A percentile compares a stretch with the other conserved stretches of the same genome.
These are phyloP conservation scores for Tricholoma sp. DNA, from an alignment of 768 basidiomycete species.

Conservation along the genomic window DNA sequence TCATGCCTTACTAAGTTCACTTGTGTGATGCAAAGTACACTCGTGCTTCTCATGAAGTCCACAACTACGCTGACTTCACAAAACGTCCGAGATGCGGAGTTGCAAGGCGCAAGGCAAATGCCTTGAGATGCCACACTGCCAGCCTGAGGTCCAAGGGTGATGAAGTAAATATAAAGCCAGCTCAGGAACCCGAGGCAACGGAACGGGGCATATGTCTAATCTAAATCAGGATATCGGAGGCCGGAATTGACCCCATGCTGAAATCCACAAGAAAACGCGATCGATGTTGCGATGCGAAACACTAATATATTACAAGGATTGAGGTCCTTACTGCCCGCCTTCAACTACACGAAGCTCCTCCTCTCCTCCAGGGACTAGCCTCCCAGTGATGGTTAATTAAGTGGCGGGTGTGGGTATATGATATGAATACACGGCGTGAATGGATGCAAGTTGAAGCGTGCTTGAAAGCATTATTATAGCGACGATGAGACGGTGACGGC, in stretches of 20 bases:
- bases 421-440: constrained; percentile 9
- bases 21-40: no score
- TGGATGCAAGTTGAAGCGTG: constrained; percentile 5
- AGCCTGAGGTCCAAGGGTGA: neutral
- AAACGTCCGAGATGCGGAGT: no score
- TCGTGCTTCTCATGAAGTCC: neutral
- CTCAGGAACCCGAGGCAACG: constrained; percentile 15
- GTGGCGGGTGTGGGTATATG: constrained; percentile 14
- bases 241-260: neutral
- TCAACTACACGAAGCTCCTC: constrained; percentile 20
- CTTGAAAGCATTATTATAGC: constrained; percentile 19
- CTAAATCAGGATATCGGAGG: constrained; percentile 5
- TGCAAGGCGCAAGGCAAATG: no score
- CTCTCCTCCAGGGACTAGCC: constrained; percentile 2
- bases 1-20: no score
- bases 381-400: neutral
- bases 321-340: constrained; percentile 30
- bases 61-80: neutral
- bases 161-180: neutral
- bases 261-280: constrained; percentile 11
- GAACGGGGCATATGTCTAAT: constrained; percentile 10
- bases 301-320: constrained; percentile 24
- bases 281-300: constrained; percentile 20
- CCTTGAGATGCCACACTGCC: no score
- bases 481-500: neutral